Evolutionary conservation across 768 basidiomycete genomes (phyloP), one percentile per base, ranked within the genome.

Genomic region (Daedalea quercina): DNA sequence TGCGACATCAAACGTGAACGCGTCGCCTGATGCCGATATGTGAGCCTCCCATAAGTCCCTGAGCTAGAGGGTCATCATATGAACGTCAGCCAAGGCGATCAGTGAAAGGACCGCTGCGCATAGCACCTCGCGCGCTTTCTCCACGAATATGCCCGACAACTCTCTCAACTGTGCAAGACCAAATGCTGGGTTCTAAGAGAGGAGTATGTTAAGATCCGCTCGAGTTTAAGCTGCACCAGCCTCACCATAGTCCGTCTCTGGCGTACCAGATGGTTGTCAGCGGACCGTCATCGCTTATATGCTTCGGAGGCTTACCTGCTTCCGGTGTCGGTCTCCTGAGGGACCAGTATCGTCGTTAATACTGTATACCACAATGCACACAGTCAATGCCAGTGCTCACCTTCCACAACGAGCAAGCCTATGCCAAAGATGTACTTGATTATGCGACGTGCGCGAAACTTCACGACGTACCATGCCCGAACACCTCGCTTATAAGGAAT

Each of bases 131-230:
- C 73, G 58, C 0, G 84, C 67, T 62, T 84, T 85, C 3, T 76
- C 72, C 1, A 82, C 56, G 54, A 86, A 85, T 9, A 80, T 77
- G 11, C 70, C 71, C 0, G 80, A 80, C 11, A 85, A 60, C 40
- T 77, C 78, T 3, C 82, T 70, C 26, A 86, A 73, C 59, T 85
- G 82, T 1, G 73, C 65, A 1, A 74, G 71, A 1, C 84, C 81
- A 57, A 87, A 87, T 0, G 84, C 83, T 13, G 84, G 84, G 56
- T 85, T 87, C 84, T 75, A 33, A 9, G 34, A 37, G 15, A 40
- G 17, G 15, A 6, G 19, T n/a, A 17, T 15, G 15, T 40, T 7
- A 40, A 15, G 19, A 15, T 7, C 8, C 37, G 7, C 13, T 15
- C 17, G 19, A 40, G 17, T 4, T 15, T 6, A 6, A 40, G 7